Percentiles rank a stretch among this genome's conserved stretches.
phyloP scores from a whole-genome alignment of 345 rosid species.

The Psidium friedrichsthalianum region DNA sequence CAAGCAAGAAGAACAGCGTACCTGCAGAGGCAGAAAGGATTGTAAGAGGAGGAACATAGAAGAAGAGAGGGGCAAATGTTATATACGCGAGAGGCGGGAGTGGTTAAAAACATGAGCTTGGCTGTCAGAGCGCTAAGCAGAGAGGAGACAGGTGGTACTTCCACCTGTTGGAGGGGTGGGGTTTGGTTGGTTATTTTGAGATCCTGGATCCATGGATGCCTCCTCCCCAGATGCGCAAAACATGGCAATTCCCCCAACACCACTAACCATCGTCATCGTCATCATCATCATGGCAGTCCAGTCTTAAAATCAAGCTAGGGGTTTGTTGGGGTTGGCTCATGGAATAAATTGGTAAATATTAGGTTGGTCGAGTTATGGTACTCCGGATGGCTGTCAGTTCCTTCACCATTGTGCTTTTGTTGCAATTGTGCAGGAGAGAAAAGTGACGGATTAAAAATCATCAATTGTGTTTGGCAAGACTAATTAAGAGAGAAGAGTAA shows the following conservation, averaged over 20 bases:
- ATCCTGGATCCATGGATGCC: neutral
- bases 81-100: neutral
- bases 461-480: no score
- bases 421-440: slow-evolving; percentile 5
- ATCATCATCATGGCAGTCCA: neutral
- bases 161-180: neutral
- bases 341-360: slow-evolving; percentile 10
- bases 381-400: slow-evolving; percentile 12
- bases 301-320: neutral
- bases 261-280: neutral
- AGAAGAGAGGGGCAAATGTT: neutral
- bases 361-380: slow-evolving; percentile 25
- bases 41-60: neutral
- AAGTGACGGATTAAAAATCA: no score
- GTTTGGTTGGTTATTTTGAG: neutral
- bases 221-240: neutral
- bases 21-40: neutral
- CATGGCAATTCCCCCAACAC: neutral
- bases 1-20: neutral
- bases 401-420: neutral
- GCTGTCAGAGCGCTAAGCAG: neutral
- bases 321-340: slow-evolving; percentile 13
- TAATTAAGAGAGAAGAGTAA: no score
- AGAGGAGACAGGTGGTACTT: neutral
- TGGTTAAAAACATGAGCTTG: neutral